phyloP scores from a whole-genome alignment of 148 eudicot species.

The Linanthus parryae region DNA sequence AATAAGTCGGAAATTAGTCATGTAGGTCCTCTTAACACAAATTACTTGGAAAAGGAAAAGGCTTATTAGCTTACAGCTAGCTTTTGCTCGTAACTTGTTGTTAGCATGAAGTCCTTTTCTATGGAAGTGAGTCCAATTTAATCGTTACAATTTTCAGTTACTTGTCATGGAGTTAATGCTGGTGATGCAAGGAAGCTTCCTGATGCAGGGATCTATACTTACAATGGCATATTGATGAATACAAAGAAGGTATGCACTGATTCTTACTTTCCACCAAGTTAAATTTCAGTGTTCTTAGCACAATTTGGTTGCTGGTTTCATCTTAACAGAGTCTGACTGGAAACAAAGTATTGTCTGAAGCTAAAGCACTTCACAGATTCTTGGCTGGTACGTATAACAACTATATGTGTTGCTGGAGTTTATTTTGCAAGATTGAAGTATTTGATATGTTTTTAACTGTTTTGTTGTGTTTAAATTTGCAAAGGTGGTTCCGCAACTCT shows the following conservation, averaged over 20 bases:
- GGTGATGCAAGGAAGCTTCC: conserved; percentile 14
- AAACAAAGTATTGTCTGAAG: conserved; percentile 93
- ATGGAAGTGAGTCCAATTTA: no score
- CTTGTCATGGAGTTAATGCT: conserved; percentile 42
- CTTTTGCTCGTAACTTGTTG: background rate
- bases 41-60: no score
- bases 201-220: conserved; percentile 13
- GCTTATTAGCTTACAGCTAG: no score
- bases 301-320: background rate
- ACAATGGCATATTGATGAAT: conserved; percentile 68
- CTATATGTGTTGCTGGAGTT: background rate
- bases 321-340: conserved; percentile 71
- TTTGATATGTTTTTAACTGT: background rate
- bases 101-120: conserved; percentile 5
- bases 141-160: conserved; percentile 30
- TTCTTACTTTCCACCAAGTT: background rate
- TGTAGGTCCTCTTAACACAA: no score
- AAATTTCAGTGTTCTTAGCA: background rate
- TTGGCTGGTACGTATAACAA: conserved; percentile 4
- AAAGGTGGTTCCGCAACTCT: conserved; percentile 83
- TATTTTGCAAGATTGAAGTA: background rate
- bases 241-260: conserved; percentile 67
- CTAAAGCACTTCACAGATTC: conserved; percentile 41
- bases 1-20: no score
- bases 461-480: conserved; percentile 4